phyloP scores from a whole-genome alignment of 2,329 filamentous ascomycete species.

The Epicoccum sorghinum region DNA sequence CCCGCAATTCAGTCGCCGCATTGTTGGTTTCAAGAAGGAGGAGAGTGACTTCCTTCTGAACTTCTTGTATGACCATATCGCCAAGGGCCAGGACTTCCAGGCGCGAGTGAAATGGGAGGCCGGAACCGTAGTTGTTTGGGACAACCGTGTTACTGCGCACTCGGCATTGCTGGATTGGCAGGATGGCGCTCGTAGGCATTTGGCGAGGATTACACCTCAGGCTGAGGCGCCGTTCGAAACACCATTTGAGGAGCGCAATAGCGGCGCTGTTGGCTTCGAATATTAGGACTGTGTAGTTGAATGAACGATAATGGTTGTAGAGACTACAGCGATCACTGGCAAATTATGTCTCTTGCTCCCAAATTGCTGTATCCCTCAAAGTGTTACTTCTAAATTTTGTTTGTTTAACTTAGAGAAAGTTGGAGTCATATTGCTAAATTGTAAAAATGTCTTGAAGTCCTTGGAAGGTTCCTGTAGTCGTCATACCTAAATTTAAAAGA shows the following conservation, averaged over 20 bases:
- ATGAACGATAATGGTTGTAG: too few species aligned
- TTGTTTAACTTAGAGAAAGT: too few species aligned
- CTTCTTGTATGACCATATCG: constrained; percentile 78
- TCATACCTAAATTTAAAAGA: too few species aligned
- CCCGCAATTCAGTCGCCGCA: constrained; percentile 81
- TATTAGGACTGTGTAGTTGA: constrained; percentile 15
- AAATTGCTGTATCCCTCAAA: too few species aligned
- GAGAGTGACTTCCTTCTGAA: constrained; percentile 80
- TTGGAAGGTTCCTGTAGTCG: too few species aligned
- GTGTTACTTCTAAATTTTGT: too few species aligned
- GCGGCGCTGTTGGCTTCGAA: constrained; percentile 24
- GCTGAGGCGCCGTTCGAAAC: constrained; percentile 79
- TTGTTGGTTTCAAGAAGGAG: constrained; percentile 84
- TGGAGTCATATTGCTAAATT: too few species aligned
- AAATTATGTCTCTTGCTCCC: too few species aligned
- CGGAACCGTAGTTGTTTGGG: constrained; percentile 85
- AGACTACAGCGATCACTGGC: too few species aligned
- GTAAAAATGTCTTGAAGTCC: too few species aligned
- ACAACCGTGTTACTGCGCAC: constrained; percentile 81
- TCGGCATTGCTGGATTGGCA: constrained; percentile 84
- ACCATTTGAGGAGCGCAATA: constrained; percentile 45
- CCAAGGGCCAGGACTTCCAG: constrained; percentile 74
- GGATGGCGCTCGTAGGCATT: constrained; percentile 75
- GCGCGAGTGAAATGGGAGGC: constrained; percentile 77
- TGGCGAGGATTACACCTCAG: constrained; percentile 83